These are phyloP conservation scores for Cylindrotheca closterium DNA, from an alignment of 108 stramenopile species.

Conservation along the genomic window DNA sequence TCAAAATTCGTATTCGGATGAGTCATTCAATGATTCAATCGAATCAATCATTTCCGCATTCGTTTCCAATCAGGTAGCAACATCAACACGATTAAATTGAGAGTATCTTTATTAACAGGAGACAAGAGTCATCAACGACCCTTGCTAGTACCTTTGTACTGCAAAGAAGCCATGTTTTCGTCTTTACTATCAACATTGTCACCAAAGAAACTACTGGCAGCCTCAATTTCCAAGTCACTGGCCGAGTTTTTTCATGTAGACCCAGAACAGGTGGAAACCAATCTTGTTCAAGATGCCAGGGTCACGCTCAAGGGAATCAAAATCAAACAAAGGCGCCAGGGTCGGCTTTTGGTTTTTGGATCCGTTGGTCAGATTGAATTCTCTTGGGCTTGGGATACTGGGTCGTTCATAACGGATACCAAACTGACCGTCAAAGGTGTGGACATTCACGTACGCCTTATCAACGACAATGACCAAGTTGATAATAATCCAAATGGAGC, in stretches of 20 bases:
- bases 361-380: conserved; percentile 16
- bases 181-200: not conserved
- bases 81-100: no score
- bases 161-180: conserved; percentile 1
- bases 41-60: no score
- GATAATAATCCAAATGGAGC: not conserved
- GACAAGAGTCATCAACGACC: not conserved
- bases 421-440: not conserved
- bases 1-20: no score
- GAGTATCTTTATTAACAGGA: no score
- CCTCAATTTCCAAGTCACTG: conserved; percentile 9
- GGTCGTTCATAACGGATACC: not conserved
- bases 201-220: conserved; percentile 18
- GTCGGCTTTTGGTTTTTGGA: not conserved
- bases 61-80: no score
- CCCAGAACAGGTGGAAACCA: conserved; percentile 18
- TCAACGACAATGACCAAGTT: not conserved
- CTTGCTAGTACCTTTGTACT: no score
- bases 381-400: conserved; percentile 14
- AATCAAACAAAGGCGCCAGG: conserved; percentile 2
- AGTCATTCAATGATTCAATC: no score
- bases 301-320: conserved; percentile 4
- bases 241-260: conserved; percentile 20
- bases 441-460: not conserved
- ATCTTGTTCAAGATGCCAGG: conserved; percentile 11